These are phyloP conservation scores for Isatis tinctoria DNA, from an alignment of 345 rosid species.

Conservation along the genomic window DNA sequence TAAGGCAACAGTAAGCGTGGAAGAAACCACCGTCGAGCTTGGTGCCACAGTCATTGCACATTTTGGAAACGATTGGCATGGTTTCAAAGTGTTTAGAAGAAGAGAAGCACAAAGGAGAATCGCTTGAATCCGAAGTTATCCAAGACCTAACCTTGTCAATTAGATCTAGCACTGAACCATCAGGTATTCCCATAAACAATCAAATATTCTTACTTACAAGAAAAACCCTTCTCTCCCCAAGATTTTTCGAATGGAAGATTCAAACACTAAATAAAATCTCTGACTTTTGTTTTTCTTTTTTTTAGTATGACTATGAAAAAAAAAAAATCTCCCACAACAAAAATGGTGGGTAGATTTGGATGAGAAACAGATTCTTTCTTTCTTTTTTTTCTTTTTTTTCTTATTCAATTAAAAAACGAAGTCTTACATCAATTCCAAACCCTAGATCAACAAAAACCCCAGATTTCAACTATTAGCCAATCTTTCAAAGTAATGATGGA, in stretches of 20 bases:
- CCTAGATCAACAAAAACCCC: constrained; percentile 27
- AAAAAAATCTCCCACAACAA: constrained; percentile 48
- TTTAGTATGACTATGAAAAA: not conserved
- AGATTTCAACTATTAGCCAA: no score
- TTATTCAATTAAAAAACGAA: not conserved
- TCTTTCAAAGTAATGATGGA: not conserved
- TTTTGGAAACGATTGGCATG: constrained; percentile 46
- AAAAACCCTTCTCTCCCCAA: constrained; percentile 27
- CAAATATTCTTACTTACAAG: constrained; percentile 27
- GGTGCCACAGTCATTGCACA: constrained; percentile 50
- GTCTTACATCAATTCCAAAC: constrained; percentile 33
- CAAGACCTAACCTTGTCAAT: constrained; percentile 66
- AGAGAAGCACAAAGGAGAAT: constrained; percentile 40
- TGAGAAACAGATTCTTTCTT: constrained; percentile 24
- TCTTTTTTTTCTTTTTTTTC: not conserved
- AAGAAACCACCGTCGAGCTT: constrained; percentile 25
- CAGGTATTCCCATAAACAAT: constrained; percentile 70
- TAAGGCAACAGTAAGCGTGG: constrained; percentile 50
- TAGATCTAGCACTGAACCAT: constrained; percentile 67
- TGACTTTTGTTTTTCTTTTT: no score
- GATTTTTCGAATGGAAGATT: constrained; percentile 12
- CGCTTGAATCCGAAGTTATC: constrained; percentile 62
- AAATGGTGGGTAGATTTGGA: constrained; percentile 51
- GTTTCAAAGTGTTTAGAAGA: constrained; percentile 24
- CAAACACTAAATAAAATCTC: no score